Evolutionary conservation across 108 stramenopile genomes (phyloP).

Genomic region (Nitzschia sp.): DNA sequence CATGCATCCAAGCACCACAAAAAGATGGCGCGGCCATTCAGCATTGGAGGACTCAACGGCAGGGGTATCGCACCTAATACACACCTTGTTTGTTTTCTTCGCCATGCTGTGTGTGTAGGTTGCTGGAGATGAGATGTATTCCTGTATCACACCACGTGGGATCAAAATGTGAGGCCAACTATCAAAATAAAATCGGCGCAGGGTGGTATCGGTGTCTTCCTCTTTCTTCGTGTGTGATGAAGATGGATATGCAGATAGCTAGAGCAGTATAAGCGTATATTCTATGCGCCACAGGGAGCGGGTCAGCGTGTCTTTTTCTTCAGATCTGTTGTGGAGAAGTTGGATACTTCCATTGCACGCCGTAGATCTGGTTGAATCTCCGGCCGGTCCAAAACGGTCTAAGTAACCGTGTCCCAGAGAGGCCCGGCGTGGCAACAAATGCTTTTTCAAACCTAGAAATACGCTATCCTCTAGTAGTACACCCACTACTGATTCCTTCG

Average conservation of each 20-base stretch:
- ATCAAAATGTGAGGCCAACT: too few species aligned
- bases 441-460: slow-evolving; percentile 1
- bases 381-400: background rate
- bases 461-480: background rate
- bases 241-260: background rate
- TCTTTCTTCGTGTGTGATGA: background rate
- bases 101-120: too few species aligned
- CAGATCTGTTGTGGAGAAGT: background rate
- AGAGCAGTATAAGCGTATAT: background rate
- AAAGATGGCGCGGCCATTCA: too few species aligned
- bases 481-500: slow-evolving; percentile 1
- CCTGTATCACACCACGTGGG: too few species aligned
- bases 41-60: too few species aligned
- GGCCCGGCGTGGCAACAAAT: background rate
- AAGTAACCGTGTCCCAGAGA: slow-evolving; percentile 2
- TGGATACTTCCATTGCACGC: background rate
- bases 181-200: background rate
- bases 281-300: background rate
- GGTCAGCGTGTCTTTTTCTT: background rate
- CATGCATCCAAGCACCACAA: too few species aligned
- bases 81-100: too few species aligned
- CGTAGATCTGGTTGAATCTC: background rate
- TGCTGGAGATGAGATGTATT: too few species aligned
- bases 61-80: too few species aligned
- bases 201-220: background rate